phyloP scores from a whole-genome alignment of 169 alveolate genomes.

The Neospora caninum region DNA sequence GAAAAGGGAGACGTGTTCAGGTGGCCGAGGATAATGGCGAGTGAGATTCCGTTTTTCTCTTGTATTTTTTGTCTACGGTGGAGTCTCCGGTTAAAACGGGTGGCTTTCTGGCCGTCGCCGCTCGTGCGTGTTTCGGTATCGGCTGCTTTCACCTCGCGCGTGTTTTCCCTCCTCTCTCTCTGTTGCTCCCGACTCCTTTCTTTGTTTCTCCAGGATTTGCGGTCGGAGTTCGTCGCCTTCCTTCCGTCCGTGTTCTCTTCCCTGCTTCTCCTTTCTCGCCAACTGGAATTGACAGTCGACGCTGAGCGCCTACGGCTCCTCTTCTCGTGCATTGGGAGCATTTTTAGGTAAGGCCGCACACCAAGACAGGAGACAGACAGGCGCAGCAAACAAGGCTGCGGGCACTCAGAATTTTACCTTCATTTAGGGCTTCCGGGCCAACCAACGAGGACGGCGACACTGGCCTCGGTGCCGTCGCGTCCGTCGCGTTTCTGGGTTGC shows the following conservation, averaged over 20 bases:
- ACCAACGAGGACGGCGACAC: neutral
- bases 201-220: neutral
- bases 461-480: no score
- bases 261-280: neutral
- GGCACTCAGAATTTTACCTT: no score
- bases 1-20: no score
- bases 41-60: no score
- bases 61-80: no score
- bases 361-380: neutral
- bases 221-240: neutral
- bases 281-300: neutral
- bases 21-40: no score
- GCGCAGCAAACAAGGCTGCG: no score
- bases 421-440: neutral
- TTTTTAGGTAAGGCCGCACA: neutral
- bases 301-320: neutral
- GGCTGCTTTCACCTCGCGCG: no score
- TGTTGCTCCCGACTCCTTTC: neutral
- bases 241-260: neutral
- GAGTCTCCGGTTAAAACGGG: no score
- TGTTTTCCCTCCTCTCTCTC: neutral
- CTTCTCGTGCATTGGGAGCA: neutral
- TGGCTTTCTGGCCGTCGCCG: no score
- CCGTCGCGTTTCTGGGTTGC: no score
- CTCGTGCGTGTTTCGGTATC: no score